A percentile compares a stretch with the other conserved stretches of the same genome.
phyloP scores from a whole-genome alignment of 805 yeast genomes.

The Pichia membranifaciens region DNA sequence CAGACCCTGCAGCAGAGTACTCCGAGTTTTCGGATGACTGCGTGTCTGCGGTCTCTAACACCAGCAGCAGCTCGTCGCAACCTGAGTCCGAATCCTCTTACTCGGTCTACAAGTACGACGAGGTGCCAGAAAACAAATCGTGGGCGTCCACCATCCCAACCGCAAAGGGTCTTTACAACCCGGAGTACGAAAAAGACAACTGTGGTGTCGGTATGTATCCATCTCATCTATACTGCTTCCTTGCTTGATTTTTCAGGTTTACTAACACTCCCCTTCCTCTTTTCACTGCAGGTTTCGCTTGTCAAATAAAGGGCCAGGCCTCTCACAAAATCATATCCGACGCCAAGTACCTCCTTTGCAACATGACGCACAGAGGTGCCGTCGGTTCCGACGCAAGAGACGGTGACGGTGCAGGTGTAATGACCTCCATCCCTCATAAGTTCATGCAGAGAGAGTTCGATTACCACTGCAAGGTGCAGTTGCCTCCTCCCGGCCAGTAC shows the following conservation, averaged over 20 bases:
- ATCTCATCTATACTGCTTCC: not conserved
- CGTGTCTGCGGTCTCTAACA: not conserved
- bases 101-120: slow-evolving; percentile 61
- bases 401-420: slow-evolving; percentile 98
- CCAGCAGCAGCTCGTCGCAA: not conserved
- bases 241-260: not conserved
- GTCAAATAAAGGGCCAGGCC: slow-evolving; percentile 81
- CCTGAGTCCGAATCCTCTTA: slow-evolving; percentile 20
- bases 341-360: slow-evolving; percentile 80
- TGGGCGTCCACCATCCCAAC: slow-evolving; percentile 92
- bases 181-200: slow-evolving; percentile 90
- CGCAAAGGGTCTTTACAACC: slow-evolving; percentile 87
- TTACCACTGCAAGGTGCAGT: slow-evolving; percentile 54
- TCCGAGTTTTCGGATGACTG: slow-evolving; percentile 12
- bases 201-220: slow-evolving; percentile 74
- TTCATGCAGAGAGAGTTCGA: slow-evolving; percentile 81
- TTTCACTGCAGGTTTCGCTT: slow-evolving; percentile 56
- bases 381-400: slow-evolving; percentile 93
- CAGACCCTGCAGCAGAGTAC: slow-evolving; percentile 26
- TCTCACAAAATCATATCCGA: slow-evolving; percentile 93
- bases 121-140: slow-evolving; percentile 69
- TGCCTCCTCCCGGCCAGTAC: slow-evolving; percentile 81
- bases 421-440: slow-evolving; percentile 86
- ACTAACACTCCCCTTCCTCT: slow-evolving; percentile 1
- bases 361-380: slow-evolving; percentile 99